Evolutionary conservation across 177 flowering plant species (phyloP), one percentile per base, ranked within the genome.

Genomic region (Vitis hybrid): DNA sequence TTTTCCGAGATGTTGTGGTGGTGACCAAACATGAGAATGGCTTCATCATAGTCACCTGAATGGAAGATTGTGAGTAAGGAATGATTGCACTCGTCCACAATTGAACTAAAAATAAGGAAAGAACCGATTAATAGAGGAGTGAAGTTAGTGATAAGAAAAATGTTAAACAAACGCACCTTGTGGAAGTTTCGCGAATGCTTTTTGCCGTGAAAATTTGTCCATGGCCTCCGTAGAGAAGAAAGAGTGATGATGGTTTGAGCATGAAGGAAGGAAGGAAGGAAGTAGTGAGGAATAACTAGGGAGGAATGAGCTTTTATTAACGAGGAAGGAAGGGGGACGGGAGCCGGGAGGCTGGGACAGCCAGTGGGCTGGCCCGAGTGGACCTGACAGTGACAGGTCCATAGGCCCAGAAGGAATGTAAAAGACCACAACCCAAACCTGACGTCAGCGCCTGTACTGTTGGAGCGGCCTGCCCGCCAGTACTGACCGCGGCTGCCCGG

Each of bases 371-470:
- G 73, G 51, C 29, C 65, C 16, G 60, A 62, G 48, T 74, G 78
- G 80, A 64, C 64, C 75, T 76, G 81, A 82, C 69, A 73, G 66
- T 12, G 72, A 75, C 70, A 55, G 52, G 69, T 50, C 64, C 62
- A 62, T 39, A 74, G 76, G 76, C 80, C 80, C 78, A 74, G 70
- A 66, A 72, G 69, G 80, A 79, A 78, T 75, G 65, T 33, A 33
- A 53, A 68, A 64, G 19, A 63, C 2, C 10, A 26, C 57, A 59
- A 58, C 57, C 67, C 19, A 5, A 2, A 12, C 31, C 31, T 71
- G 68, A 70, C 62, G 68, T 55, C 73, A 72, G 50, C 56, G 29
- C 39, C 62, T 60, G 39, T 39, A 8, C 48, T 39, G 48, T 52
- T 5, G 16, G 14, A 7, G 13, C 31, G 60, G n/a, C 56, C 13